phyloP scores from a whole-genome alignment of 1,284 basidiomycete genomes.

The Pisolithus thermaeus region DNA sequence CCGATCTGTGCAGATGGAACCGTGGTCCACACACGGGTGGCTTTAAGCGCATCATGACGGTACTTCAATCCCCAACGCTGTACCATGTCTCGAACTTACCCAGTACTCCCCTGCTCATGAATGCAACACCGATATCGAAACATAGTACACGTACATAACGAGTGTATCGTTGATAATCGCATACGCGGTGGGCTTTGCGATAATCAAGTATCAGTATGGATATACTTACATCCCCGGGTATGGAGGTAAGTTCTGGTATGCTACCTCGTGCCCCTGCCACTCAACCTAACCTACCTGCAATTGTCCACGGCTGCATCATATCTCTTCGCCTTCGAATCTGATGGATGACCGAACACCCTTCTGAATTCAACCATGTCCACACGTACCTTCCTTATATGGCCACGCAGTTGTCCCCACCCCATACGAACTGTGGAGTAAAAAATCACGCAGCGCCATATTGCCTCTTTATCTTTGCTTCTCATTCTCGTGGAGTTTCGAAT shows the following conservation, averaged over 20 bases:
- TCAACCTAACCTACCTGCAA: background rate
- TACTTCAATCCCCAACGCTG: conserved; percentile 29
- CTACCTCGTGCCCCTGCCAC: background rate
- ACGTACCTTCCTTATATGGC: background rate
- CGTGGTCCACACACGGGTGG: conserved; percentile 57
- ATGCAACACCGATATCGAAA: background rate
- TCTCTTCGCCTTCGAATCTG: background rate
- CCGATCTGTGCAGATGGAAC: conserved; percentile 50
- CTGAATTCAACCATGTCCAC: too few species aligned
- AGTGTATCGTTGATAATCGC: conserved; percentile 53
- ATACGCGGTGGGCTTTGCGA: conserved; percentile 57
- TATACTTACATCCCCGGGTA: conserved; percentile 38
- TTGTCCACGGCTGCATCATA: background rate
- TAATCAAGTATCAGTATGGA: conserved; percentile 69
- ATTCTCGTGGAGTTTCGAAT: conserved; percentile 63
- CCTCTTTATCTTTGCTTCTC: conserved; percentile 60
- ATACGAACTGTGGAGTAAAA: conserved; percentile 47
- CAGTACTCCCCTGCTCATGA: too few species aligned
- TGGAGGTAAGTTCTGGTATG: conserved; percentile 42
- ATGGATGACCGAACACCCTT: background rate
- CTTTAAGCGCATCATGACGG: conserved; percentile 78
- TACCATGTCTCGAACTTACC: background rate
- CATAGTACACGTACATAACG: conserved; percentile 66
- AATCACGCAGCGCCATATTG: conserved; percentile 44
- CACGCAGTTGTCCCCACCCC: conserved; percentile 61